phyloP scores from a whole-genome alignment of 345 rosid genomes.

The Melastoma malabathricum region DNA sequence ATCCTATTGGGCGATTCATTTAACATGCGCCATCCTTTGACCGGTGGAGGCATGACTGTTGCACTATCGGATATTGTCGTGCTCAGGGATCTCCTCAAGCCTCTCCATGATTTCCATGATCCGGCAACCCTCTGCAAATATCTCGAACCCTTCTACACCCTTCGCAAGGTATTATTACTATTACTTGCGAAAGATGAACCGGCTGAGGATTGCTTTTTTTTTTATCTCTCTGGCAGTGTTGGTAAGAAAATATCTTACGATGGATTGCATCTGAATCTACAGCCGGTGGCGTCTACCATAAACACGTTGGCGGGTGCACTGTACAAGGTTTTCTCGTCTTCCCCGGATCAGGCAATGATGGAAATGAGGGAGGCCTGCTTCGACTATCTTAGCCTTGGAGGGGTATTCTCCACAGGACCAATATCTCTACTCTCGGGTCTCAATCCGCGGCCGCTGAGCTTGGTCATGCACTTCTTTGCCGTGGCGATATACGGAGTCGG shows the following conservation, averaged over 20 bases:
- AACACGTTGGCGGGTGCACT: constrained; percentile 16
- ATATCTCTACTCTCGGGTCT: constrained; percentile 13
- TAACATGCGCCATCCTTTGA: constrained; percentile 20
- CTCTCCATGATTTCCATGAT: constrained; percentile 8
- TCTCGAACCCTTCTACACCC: constrained; percentile 12
- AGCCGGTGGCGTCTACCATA: constrained; percentile 17
- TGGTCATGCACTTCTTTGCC: constrained; percentile 14
- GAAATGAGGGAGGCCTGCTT: constrained; percentile 16
- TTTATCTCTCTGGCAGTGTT: neutral
- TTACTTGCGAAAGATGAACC: too few species aligned
- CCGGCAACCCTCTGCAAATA: constrained; percentile 12
- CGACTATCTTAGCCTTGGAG: constrained; percentile 15
- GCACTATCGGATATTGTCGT: constrained; percentile 14
- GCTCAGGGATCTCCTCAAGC: constrained; percentile 14
- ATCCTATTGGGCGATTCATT: constrained; percentile 12
- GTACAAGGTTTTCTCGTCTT: constrained; percentile 15
- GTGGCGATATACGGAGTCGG: constrained; percentile 16
- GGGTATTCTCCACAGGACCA: constrained; percentile 10
- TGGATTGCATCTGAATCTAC: neutral
- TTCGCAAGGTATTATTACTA: constrained; percentile 10
- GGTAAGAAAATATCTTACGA: neutral
- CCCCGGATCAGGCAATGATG: constrained; percentile 11
- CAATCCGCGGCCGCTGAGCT: constrained; percentile 9
- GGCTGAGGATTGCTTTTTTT: neutral
- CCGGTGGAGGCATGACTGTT: constrained; percentile 18